Conservation (phyloP, 768 basidiomycete genomes). For the Calocera cornea region DNA sequence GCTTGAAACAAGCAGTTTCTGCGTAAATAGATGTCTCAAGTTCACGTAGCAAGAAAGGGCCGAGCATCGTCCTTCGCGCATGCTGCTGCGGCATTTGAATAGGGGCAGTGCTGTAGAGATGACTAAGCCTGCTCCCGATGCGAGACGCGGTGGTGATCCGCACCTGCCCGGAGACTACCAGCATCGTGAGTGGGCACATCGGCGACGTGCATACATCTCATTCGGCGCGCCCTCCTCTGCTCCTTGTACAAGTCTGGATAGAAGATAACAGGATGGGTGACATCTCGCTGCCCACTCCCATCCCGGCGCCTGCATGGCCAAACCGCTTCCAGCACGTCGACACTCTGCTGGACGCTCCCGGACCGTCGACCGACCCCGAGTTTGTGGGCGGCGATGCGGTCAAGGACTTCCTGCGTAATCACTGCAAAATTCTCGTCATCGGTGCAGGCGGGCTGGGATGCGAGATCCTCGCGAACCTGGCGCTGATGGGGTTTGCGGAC, state of each 20-base stretch:
- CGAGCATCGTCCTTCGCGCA: too few species aligned
- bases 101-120: too few species aligned
- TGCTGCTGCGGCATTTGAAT: too few species aligned
- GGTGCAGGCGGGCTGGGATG: slow-evolving; percentile 94
- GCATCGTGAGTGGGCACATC: too few species aligned
- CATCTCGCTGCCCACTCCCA: neutral
- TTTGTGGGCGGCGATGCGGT: slow-evolving; percentile 75
- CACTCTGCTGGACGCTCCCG: slow-evolving; percentile 69
- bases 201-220: too few species aligned
- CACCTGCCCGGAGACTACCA: too few species aligned
- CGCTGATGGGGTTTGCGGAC: slow-evolving; percentile 91
- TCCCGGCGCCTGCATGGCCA: slow-evolving; percentile 32
- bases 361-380: slow-evolving; percentile 71
- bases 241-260: neutral
- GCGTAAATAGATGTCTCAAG: too few species aligned
- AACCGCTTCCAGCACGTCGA: slow-evolving; percentile 71
- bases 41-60: too few species aligned
- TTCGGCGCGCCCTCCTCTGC: neutral
- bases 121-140: too few species aligned
- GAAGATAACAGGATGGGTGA: neutral
- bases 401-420: slow-evolving; percentile 67
- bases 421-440: slow-evolving; percentile 90
- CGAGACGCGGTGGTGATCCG: too few species aligned
- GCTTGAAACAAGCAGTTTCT: too few species aligned
- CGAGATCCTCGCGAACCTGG: slow-evolving; percentile 93